Conservation (phyloP, 1,284 basidiomycete genomes). For the Kalmanozyma brasiliensis region DNA sequence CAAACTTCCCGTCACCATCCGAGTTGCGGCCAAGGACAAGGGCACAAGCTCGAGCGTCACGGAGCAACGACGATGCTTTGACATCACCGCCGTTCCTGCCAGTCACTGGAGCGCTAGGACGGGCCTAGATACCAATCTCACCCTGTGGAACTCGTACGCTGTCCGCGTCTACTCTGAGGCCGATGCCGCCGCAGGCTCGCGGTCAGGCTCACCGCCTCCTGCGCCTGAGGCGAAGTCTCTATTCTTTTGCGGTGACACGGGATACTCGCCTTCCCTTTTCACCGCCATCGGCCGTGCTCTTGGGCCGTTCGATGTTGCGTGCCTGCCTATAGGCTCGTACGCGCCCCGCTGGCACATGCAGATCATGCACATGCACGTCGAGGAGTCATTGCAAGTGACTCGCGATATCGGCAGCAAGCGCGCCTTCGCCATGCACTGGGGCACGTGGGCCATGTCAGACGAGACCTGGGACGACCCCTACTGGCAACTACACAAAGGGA, state of each 20-base stretch:
- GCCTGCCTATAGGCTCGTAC: slow-evolving; percentile 70
- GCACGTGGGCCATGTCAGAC: slow-evolving; percentile 70
- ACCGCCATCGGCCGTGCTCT: slow-evolving; percentile 69
- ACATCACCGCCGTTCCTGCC: slow-evolving; percentile 52
- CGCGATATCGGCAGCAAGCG: slow-evolving; percentile 54
- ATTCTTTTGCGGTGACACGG: slow-evolving; percentile 69
- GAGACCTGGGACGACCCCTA: slow-evolving; percentile 59
- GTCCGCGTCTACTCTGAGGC: slow-evolving; percentile 32
- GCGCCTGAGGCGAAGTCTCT: slow-evolving; percentile 17
- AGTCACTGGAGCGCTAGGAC: slow-evolving; percentile 71
- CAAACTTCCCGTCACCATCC: slow-evolving; percentile 15
- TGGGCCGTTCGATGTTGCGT: slow-evolving; percentile 70
- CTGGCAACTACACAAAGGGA: slow-evolving; percentile 38
- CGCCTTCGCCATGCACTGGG: slow-evolving; percentile 70
- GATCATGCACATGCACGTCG: slow-evolving; percentile 58
- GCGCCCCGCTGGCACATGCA: slow-evolving; percentile 58
- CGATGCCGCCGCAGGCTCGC: background rate
- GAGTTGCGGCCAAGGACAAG: slow-evolving; percentile 15
- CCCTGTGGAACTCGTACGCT: slow-evolving; percentile 68
- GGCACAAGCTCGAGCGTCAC: background rate
- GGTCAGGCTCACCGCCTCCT: slow-evolving; percentile 4
- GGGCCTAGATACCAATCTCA: slow-evolving; percentile 70
- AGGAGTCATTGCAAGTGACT: slow-evolving; percentile 51
- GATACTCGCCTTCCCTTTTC: slow-evolving; percentile 70
- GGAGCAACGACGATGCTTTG: slow-evolving; percentile 20